Evolutionary conservation across 2,329 filamentous ascomycete genomes (phyloP), one percentile per base, ranked within the genome.

Genomic region (Ophiosphaerella narmari): DNA sequence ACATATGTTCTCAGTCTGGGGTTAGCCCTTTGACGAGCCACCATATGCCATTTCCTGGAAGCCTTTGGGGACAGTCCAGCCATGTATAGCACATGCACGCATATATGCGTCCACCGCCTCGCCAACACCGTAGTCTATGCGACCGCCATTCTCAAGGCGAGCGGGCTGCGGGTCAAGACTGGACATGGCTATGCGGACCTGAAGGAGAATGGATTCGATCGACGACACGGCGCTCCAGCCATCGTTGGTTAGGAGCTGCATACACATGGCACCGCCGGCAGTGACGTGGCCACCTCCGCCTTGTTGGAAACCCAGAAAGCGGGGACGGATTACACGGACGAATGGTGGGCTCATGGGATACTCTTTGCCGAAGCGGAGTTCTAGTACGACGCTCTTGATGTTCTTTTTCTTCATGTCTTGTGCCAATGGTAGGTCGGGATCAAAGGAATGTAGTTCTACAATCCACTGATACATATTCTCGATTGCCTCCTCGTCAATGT

Each of bases 241-340:
- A 6, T 84, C 83, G 70, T 87, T 91, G 1, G 91, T 96, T 54
- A 96, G 79, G 4, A 94, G 79, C 72, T 94, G 47, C 85, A 95
- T 92, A 71, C 85, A 88, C 75, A 97, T 84, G 1, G 91, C 89
- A 1, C 92, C 92, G 21, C 92, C 92, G 1, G 80, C 76, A 0
- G 92, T 96, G 52, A 97, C 87, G 68, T 96, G 90, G 0, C 91
- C 91, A 21, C 92, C 92, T 16, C 91, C 92, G 4, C 91, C 90
- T 4, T 77, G 62, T 23, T 77, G 68, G 65, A 93, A 93, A 2
- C 84, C 79, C 16, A 93, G 70, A 70, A 96, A 93, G 4, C 87
- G 86, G 1, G 92, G 92, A 5, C 88, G 84, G 45, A 96, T 82
- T 13, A 96, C 85, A 6, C 92, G 86, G 24, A 96, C 84, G 65